Evolutionary conservation across 2,329 filamentous ascomycete genomes (phyloP).

Genomic region (Penicillium paneum): DNA sequence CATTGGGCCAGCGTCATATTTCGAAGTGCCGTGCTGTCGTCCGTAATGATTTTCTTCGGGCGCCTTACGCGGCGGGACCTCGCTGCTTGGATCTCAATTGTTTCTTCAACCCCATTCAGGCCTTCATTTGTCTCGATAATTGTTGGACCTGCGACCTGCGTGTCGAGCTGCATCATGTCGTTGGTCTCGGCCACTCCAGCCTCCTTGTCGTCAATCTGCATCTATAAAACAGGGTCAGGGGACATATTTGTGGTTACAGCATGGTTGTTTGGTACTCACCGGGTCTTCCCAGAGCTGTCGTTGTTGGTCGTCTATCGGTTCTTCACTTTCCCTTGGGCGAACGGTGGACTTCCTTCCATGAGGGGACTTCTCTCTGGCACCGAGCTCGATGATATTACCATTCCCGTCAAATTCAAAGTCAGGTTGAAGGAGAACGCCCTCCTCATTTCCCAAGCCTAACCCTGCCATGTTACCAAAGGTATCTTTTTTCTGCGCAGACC

Average conservation of each 20-base stretch:
- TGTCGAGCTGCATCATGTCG: neutral
- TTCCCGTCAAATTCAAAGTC: slow-evolving; percentile 62
- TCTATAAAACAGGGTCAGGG: neutral
- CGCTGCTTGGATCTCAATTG: slow-evolving; percentile 1
- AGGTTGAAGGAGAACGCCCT: slow-evolving; percentile 50
- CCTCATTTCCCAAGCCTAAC: slow-evolving; percentile 37
- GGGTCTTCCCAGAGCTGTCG: neutral
- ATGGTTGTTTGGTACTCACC: slow-evolving; percentile 1
- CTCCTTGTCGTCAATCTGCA: slow-evolving; percentile 1
- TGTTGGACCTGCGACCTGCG: neutral
- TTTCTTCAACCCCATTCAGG: neutral
- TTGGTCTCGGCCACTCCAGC: neutral
- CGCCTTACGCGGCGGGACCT: neutral
- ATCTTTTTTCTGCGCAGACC: slow-evolving; percentile 33
- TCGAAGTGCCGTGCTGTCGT: slow-evolving; percentile 51
- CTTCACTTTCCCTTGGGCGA: neutral
- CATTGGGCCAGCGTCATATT: slow-evolving; percentile 57
- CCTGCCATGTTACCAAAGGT: slow-evolving; percentile 17
- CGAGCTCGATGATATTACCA: slow-evolving; percentile 55
- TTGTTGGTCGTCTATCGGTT: neutral
- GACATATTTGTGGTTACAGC: neutral
- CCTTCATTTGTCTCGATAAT: neutral
- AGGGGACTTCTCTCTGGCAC: slow-evolving; percentile 11
- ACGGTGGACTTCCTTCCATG: neutral
- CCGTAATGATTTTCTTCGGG: slow-evolving; percentile 45